A percentile compares a stretch with the other conserved stretches of the same genome.
Conservation (phyloP, 257 asterid species). For the Solanum medicagineum region DNA sequence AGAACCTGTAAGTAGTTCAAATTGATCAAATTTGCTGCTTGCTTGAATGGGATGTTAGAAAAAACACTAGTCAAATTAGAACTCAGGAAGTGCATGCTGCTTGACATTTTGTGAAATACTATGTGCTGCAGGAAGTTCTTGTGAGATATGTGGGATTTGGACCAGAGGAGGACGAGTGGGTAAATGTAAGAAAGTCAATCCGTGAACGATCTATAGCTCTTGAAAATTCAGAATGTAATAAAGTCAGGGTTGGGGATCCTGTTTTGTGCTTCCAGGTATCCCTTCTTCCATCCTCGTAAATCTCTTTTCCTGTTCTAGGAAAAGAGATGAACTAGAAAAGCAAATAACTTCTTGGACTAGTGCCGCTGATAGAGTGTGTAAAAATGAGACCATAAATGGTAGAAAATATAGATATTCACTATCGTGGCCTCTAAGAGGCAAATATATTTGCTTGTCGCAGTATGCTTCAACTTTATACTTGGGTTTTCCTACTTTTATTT, state of each 20-base stretch:
- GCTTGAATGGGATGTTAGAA: neutral
- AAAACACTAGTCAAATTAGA: neutral
- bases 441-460: neutral
- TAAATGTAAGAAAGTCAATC: conserved; percentile 36
- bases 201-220: conserved; percentile 69
- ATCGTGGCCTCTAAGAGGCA: neutral
- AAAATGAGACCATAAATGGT: neutral
- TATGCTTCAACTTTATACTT: neutral
- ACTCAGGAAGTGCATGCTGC: neutral
- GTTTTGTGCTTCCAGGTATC: conserved; percentile 89
- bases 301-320: neutral
- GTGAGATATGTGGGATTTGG: conserved; percentile 78
- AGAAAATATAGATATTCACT: neutral
- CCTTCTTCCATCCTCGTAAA: neutral
- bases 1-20: conserved; percentile 60
- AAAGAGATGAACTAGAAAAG: neutral
- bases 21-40: neutral
- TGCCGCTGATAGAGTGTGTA: neutral
- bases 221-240: conserved; percentile 67
- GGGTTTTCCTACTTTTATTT: neutral
- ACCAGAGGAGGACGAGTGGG: conserved; percentile 84
- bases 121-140: conserved; percentile 58
- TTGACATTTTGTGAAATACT: conserved; percentile 3
- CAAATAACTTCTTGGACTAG: neutral
- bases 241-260: conserved; percentile 56